A percentile compares a stretch with the other conserved stretches of the same genome.
phyloP scores from a whole-genome alignment of 2,329 filamentous ascomycete genomes.

The Ophiostoma sp. region DNA sequence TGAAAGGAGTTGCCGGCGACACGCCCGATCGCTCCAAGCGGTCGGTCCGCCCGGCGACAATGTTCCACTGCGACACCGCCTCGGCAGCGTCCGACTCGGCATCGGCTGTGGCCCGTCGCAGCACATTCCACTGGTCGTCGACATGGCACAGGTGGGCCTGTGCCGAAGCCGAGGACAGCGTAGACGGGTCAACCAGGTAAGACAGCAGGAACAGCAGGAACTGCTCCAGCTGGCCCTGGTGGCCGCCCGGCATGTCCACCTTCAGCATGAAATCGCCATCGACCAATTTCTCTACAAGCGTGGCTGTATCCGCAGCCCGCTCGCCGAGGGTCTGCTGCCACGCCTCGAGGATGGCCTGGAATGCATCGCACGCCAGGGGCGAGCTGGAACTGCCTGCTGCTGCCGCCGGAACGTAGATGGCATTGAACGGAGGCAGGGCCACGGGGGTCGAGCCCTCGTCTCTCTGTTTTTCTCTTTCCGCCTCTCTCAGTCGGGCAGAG shows the following conservation, averaged over 20 bases:
- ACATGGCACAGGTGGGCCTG: slow-evolving; percentile 10
- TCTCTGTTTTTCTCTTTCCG: neutral
- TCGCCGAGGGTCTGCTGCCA: slow-evolving; percentile 18
- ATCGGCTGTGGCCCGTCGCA: neutral
- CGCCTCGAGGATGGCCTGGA: slow-evolving; percentile 20
- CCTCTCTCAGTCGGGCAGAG: neutral
- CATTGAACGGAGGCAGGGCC: slow-evolving; percentile 15
- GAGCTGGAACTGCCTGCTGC: neutral
- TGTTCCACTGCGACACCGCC: slow-evolving; percentile 14
- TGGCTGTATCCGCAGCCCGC: neutral
- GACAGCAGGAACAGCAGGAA: slow-evolving; percentile 19
- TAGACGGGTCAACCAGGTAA: slow-evolving; percentile 4
- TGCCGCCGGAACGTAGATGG: slow-evolving; percentile 19
- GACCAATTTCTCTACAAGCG: neutral
- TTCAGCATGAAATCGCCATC: slow-evolving; percentile 12
- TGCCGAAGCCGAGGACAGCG: neutral
- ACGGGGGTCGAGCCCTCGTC: neutral
- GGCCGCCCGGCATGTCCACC: slow-evolving; percentile 1
- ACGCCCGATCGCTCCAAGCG: neutral
- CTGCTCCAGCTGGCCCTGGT: slow-evolving; percentile 12
- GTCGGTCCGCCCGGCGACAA: slow-evolving; percentile 16
- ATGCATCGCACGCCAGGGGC: slow-evolving; percentile 11
- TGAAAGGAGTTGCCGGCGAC: neutral
- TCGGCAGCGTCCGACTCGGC: neutral
- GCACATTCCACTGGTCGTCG: slow-evolving; percentile 2